A percentile compares a stretch with the other conserved stretches of the same genome.
These are phyloP conservation scores for Manihot esculenta DNA, from an alignment of 441 rosid genomes.

Conservation along the genomic window DNA sequence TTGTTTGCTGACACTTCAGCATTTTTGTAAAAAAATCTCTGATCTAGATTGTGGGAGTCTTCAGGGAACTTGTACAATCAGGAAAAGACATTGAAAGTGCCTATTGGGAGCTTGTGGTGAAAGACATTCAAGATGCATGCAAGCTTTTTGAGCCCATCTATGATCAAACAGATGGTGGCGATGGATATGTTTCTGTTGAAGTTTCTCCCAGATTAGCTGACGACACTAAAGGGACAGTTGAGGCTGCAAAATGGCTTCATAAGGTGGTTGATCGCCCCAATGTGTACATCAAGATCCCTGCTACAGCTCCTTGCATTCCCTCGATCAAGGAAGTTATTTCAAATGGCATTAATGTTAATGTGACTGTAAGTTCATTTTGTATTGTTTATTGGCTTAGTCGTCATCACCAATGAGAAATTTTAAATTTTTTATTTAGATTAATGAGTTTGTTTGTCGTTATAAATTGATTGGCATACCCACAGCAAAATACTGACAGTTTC, in stretches of 20 bases:
- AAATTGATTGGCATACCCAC: background rate
- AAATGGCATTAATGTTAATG: slow-evolving; percentile 86
- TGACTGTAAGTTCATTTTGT: slow-evolving; percentile 64
- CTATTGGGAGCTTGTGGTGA: slow-evolving; percentile 97
- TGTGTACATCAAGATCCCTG: slow-evolving; percentile 97
- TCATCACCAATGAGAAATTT: background rate
- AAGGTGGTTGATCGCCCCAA: slow-evolving; percentile 80
- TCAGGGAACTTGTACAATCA: slow-evolving; percentile 83
- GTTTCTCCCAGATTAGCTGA: slow-evolving; percentile 95
- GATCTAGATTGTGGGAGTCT: slow-evolving; percentile 19
- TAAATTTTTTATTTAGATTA: background rate
- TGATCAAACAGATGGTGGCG: slow-evolving; percentile 82
- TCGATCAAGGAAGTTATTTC: slow-evolving; percentile 93
- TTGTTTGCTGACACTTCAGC: background rate
- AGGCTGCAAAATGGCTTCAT: slow-evolving; percentile 85
- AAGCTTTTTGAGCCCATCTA: slow-evolving; percentile 91
- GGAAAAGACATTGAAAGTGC: slow-evolving; percentile 87
- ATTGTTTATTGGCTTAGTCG: slow-evolving; percentile 9
- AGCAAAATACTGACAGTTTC: slow-evolving; percentile 10
- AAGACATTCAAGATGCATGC: slow-evolving; percentile 98
- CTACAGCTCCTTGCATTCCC: slow-evolving; percentile 88
- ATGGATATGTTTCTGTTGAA: slow-evolving; percentile 97
- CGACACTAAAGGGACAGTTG: slow-evolving; percentile 80
- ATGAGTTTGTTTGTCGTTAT: background rate
- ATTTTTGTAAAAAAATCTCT: background rate